Conservation (phyloP, 345 rosid species). For the Psidium friedrichsthalianum region DNA sequence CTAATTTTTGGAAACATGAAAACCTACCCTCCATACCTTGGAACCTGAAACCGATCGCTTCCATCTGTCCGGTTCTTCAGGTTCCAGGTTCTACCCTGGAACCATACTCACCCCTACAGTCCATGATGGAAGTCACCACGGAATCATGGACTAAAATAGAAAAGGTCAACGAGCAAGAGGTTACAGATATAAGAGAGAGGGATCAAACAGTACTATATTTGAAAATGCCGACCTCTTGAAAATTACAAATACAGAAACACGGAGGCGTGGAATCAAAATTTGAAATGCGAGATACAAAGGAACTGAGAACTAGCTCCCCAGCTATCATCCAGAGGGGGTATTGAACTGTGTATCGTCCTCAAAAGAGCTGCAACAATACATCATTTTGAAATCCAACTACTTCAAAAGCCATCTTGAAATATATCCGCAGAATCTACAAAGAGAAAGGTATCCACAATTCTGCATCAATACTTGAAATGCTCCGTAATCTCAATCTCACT, state of each 20-base stretch:
- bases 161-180: background rate
- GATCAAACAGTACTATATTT: background rate
- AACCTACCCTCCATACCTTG: no score
- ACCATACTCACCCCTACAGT: no score
- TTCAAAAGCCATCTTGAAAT: conserved; percentile 21
- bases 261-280: background rate
- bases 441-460: conserved; percentile 1
- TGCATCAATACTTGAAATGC: conserved; percentile 4
- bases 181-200: background rate
- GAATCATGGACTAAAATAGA: background rate
- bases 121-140: background rate
- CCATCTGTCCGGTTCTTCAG: no score
- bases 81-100: background rate
- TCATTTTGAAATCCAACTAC: background rate
- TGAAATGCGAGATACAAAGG: background rate
- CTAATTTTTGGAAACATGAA: no score
- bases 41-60: no score
- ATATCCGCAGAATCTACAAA: conserved; percentile 3
- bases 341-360: background rate
- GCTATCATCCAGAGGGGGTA: background rate
- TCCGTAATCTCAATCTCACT: background rate
- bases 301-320: background rate
- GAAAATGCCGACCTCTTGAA: background rate
- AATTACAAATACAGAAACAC: background rate
- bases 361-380: conserved; percentile 4